These are phyloP conservation scores for Symbiodinium pilosum DNA, from an alignment of 73 alveolate species.

Conservation along the genomic window DNA sequence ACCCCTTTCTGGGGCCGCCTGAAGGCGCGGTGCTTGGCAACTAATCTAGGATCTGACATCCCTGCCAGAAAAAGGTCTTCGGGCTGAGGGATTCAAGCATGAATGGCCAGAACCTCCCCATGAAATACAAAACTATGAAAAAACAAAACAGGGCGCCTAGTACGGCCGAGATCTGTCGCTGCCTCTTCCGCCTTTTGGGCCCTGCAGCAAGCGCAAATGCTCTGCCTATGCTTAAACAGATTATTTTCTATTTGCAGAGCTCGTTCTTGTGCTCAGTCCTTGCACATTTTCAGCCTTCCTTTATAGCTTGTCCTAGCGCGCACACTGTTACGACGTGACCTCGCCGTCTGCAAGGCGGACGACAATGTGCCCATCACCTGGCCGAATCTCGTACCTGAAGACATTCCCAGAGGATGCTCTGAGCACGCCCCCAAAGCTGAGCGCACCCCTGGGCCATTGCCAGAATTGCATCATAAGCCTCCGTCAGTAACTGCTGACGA, in stretches of 20 bases:
- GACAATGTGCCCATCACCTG: slow-evolving; percentile 35
- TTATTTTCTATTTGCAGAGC: too few relatives aligned
- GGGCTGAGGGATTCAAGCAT: too few relatives aligned
- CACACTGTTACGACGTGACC: not conserved
- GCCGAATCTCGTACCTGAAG: slow-evolving; percentile 66
- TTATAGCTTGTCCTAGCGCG: not conserved
- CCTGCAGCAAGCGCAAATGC: slow-evolving; percentile 16
- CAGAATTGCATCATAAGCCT: slow-evolving; percentile 66
- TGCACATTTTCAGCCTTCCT: too few relatives aligned
- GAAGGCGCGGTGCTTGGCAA: too few relatives aligned
- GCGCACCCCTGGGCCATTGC: slow-evolving; percentile 73
- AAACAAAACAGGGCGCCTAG: too few relatives aligned
- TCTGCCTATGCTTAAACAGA: too few relatives aligned
- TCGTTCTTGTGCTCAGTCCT: too few relatives aligned
- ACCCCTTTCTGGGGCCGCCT: too few relatives aligned
- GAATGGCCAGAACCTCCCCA: too few relatives aligned
- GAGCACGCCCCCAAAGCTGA: not conserved
- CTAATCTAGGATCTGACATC: too few relatives aligned
- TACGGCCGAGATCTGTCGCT: slow-evolving; percentile 88
- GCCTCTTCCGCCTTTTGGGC: slow-evolving; percentile 80
- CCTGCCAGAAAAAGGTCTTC: too few relatives aligned
- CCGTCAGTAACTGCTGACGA: not conserved
- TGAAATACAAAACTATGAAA: too few relatives aligned
- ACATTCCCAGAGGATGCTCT: not conserved
- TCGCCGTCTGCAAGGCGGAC: slow-evolving; percentile 93